phyloP scores from a whole-genome alignment of 108 stramenopile genomes.

The Pseudonitzschia pungens region DNA sequence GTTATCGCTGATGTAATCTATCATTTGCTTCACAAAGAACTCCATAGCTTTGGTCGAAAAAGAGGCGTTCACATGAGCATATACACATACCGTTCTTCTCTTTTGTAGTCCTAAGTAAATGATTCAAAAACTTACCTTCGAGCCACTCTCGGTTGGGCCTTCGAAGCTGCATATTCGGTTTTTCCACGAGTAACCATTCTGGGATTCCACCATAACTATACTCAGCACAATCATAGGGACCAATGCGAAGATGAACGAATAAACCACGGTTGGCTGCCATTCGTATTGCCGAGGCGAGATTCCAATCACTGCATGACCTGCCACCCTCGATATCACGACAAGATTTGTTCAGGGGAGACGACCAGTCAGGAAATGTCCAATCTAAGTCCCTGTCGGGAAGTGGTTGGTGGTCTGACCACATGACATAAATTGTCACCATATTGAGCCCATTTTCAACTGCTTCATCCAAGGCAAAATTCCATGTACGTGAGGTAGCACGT shows the following conservation, averaged over 20 bases:
- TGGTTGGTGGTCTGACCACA: constrained; percentile 57
- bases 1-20: constrained; percentile 42
- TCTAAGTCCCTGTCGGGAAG: constrained; percentile 28
- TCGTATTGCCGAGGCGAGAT: constrained; percentile 44
- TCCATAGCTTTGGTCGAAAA: constrained; percentile 35
- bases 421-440: constrained; percentile 56
- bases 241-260: constrained; percentile 64
- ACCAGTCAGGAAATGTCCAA: constrained; percentile 37
- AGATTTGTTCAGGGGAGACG: constrained; percentile 9
- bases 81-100: no score
- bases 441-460: constrained; percentile 54
- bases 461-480: constrained; percentile 46
- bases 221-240: constrained; percentile 62
- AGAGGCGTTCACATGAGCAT: background rate
- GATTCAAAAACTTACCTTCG: constrained; percentile 8
- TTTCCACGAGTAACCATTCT: constrained; percentile 46
- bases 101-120: background rate
- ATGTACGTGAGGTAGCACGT: constrained; percentile 38
- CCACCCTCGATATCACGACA: background rate
- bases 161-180: constrained; percentile 47
- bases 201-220: constrained; percentile 68
- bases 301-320: constrained; percentile 36
- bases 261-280: constrained; percentile 47
- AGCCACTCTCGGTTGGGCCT: constrained; percentile 53
- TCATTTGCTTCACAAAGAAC: constrained; percentile 26